Evolutionary conservation across 108 stramenopile genomes (phyloP).

Genomic region (Conticribra guillardii): DNA sequence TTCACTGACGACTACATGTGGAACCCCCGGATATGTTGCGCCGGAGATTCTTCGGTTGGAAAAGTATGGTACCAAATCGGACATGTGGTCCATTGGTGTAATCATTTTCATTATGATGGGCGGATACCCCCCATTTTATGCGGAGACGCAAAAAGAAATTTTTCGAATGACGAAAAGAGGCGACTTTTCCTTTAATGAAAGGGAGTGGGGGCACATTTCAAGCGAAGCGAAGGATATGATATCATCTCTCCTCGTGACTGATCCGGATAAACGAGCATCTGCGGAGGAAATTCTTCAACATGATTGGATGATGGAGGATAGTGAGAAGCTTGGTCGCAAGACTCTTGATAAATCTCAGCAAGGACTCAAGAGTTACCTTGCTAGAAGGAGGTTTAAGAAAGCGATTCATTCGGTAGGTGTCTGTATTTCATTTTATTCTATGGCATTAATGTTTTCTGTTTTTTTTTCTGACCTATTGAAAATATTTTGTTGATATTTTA

Average conservation of each 20-base stretch:
- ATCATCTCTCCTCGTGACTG: constrained; percentile 56
- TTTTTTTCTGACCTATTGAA: neutral
- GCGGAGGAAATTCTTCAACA: constrained; percentile 58
- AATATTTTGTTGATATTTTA: neutral
- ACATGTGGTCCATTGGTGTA: constrained; percentile 97
- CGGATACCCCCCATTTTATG: constrained; percentile 92
- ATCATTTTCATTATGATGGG: constrained; percentile 93
- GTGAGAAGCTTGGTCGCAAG: constrained; percentile 19
- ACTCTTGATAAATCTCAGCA: constrained; percentile 29
- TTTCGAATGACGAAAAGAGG: constrained; percentile 57
- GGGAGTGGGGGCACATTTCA: constrained; percentile 80
- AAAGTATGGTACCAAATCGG: constrained; percentile 71
- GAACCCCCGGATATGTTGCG: constrained; percentile 74
- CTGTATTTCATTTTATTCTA: neutral
- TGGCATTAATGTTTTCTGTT: neutral
- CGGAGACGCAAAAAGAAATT: constrained; percentile 66
- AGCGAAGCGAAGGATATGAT: constrained; percentile 86
- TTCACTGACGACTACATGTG: constrained; percentile 72
- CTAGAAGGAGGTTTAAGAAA: constrained; percentile 51
- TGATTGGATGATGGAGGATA: constrained; percentile 55
- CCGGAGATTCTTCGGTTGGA: constrained; percentile 64
- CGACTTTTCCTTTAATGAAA: constrained; percentile 72
- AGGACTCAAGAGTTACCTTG: constrained; percentile 47
- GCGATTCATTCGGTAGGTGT: constrained; percentile 39
- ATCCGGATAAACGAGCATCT: constrained; percentile 60